Base-by-base conservation (phyloP, 164 flowering plant genomes). In the Malania oleifera region DNA sequence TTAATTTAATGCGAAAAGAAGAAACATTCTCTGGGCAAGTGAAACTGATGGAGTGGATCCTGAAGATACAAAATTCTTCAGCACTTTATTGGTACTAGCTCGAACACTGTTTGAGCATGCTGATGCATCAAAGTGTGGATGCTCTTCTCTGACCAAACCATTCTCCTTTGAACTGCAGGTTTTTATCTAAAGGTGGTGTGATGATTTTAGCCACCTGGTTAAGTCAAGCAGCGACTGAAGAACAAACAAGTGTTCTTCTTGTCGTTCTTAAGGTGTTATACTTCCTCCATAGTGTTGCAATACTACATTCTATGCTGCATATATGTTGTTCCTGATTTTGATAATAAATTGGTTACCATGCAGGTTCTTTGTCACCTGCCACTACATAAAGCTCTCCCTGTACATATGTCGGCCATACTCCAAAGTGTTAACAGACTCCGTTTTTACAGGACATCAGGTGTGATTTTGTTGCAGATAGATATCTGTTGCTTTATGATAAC, bases 281-380 rank as follows among this genome's bases (percentile, higher is more conserved):
- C 22, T 11, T 27, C 41, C 68, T 59, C 34, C 18, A 17, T 46
- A 31, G 5, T 17, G 29, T 31, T 31, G 18, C 14, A 51, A 37
- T 57, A 15, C 28, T n/a, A 11, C 56, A 48, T 58, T 24, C 43
- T 56, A 39, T 18, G 15, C 12, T 10, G 17, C 43, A 35, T 29
- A 29, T 55, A 37, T 44, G 54, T 60, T 51, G 60, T 28, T 24
- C 26, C 19, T n/a, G 10, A 40, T 63, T 61, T 49, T 35, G 57
- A 47, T 65, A 29, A 11, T 25, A 50, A 40, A 41, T 23, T 71
- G 46, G n/a, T 59, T 12, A 52, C 2, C 27, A 2, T 67, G 57
- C 71, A 95, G 99, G 95, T 95, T 52, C 84, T 95, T 41, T 83
- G 81, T 73, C 92, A 87, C 70, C 78, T 95, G 65, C 99, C 99